Base-by-base conservation (phyloP, 1,139 yeast genomes). In the Pichia sp. region DNA sequence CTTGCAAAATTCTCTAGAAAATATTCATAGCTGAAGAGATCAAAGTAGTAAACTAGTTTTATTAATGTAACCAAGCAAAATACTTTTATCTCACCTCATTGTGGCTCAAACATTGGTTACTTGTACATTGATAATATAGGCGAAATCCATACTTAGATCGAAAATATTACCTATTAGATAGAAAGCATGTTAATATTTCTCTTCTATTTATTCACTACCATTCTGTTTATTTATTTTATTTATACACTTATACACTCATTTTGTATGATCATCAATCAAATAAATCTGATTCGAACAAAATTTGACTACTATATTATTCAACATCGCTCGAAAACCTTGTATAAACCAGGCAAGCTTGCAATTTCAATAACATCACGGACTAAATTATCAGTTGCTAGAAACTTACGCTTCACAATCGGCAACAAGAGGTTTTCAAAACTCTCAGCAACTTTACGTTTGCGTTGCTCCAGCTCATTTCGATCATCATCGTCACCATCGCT, bases 271-370 rank as follows among this genome's bases (percentile, higher is more conserved):
- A 26, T 44, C 19, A 29, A 2, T n/a, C 38, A 29, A 8, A 15
- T n/a, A 15, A 13, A 32, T 30, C 38, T 19, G 38, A 46, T 46
- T 15, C 19, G 15, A 5, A 46, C 8, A 30, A 3, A 46, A 15
- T 5, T 15, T 10, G 19, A n/a, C n/a, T n/a, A n/a, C n/a, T n/a
- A 23, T 8, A 13, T 4, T 13, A 15, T 8, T 55, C 50, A 90
- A 67, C 99, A 93, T 65, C 99, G 76, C 71, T 93, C 99, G 74
- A 93, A 93, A 5, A 95, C 96, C 64, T 78, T 81, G 70, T 95
- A 95, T 54, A 95, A 72, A 0, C 96, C 96, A 0, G 98, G 98
- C 44, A 95, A 72, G 66, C 87, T 92, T 0, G 99, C 98, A 45
- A 95, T 82, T 67, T 93, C 96, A 2, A 88, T 79, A 5, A 90